Evolutionary conservation across 1,284 basidiomycete species (phyloP), one percentile per base, ranked within the genome.

Genomic region (Ceratobasidium sp.): DNA sequence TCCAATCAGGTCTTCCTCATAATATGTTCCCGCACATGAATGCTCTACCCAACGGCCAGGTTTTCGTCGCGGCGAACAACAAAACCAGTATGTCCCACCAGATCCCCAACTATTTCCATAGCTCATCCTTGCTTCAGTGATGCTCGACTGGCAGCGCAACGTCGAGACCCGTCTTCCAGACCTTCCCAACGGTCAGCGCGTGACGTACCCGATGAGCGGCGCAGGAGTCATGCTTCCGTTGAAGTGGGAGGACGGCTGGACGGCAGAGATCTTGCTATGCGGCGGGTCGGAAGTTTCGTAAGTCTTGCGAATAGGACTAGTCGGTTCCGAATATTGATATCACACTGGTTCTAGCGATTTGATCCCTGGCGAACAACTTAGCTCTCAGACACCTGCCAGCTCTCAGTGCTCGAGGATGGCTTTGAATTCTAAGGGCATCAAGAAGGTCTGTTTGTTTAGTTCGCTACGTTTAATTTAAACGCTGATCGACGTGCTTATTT

Each of bases 161-260:
- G 84, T 82, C 5, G 86, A 86, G 77, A 83, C 82, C 17, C 80
- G 80, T 74, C 81, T 87, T 45, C 84, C 84, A 24, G 83, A 85
- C 66, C 81, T 88, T 29, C 87, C 87, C 1, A 88, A 88, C 78
- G 85, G 85, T 24, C 86, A 88, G 4, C 83, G 84, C n/a, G 81
- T 86, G 15, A 84, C 84, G 0, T 87, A 88, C 77, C 87, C 87
- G 1, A 84, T 85, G 75, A 78, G 78, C 44, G 86, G 86, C 14
- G 85, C 86, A 9, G 84, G 83, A 0, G 83, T 85, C 44, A 82
- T 89, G 8, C 84, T 89, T 1, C 87, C 87, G 0, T 81, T 89
- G 6, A 85, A 84, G 0, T 84, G 85, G 19, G 81, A 80, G 5
- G 81, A 86, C 78, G 75, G 77, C 29, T 88, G 81, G 79, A 84